phyloP scores from a whole-genome alignment of 2,329 filamentous ascomycete genomes.

The Calonectria hongkongensis region DNA sequence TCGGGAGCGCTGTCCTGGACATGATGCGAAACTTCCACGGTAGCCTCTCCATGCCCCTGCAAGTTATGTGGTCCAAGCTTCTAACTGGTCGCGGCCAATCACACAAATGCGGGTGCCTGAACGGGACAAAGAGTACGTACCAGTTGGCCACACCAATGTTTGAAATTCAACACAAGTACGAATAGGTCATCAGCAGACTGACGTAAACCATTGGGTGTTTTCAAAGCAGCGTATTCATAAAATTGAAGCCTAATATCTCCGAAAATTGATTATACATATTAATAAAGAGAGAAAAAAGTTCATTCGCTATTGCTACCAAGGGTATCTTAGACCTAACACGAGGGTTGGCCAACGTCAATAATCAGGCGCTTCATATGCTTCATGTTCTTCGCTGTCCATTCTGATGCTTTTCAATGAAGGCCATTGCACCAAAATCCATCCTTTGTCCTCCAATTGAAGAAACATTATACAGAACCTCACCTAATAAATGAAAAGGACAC shows the following conservation, averaged over 20 bases:
- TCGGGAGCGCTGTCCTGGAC: constrained; percentile 16
- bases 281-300: not conserved
- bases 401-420: constrained; percentile 8
- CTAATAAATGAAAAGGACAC: not conserved
- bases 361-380: constrained; percentile 27
- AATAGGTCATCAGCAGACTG: not conserved
- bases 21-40: constrained; percentile 56
- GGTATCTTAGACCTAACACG: constrained; percentile 41
- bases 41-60: constrained; percentile 55
- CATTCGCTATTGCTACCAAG: constrained; percentile 36
- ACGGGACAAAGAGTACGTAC: constrained; percentile 35
- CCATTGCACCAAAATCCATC: not conserved
- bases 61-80: constrained; percentile 52
- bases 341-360: constrained; percentile 19
- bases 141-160: not conserved
- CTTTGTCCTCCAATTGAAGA: not conserved
- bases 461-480: not conserved
- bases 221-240: too few species aligned
- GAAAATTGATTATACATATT: too few species aligned
- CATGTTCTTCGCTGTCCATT: constrained; percentile 16
- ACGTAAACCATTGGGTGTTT: too few species aligned
- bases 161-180: too few species aligned
- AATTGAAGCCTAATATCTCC: too few species aligned
- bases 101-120: constrained; percentile 37
- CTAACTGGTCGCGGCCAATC: constrained; percentile 47